Conservation (phyloP, 108 stramenopile genomes). For the Cylindrotheca closterium region DNA sequence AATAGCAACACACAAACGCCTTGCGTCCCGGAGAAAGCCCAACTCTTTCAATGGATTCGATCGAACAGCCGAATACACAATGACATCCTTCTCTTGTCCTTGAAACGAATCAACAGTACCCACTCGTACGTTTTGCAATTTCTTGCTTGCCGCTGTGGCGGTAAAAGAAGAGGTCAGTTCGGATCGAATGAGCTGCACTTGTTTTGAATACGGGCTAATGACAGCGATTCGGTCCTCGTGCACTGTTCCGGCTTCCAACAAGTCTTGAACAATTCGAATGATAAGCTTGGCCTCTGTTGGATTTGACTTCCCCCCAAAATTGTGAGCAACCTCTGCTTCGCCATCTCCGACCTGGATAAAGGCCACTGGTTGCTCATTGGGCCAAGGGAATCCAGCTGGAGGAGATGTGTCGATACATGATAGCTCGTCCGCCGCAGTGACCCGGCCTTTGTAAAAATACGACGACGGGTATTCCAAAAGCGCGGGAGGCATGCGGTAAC, state of each 20-base stretch:
- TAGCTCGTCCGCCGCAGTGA: constrained; percentile 31
- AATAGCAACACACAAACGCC: constrained; percentile 85
- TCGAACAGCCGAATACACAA: constrained; percentile 62
- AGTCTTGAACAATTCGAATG: constrained; percentile 32
- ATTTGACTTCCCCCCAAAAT: constrained; percentile 51
- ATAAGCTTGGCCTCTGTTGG: constrained; percentile 53
- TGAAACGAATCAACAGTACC: constrained; percentile 81
- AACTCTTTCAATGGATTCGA: constrained; percentile 55
- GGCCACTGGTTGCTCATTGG: constrained; percentile 47
- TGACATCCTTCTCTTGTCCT: constrained; percentile 75
- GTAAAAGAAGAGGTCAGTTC: constrained; percentile 24
- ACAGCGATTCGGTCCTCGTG: constrained; percentile 44
- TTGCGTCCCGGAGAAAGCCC: constrained; percentile 78
- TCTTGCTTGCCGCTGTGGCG: neutral
- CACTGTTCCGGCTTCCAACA: constrained; percentile 40
- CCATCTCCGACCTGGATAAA: constrained; percentile 50
- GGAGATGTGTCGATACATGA: constrained; percentile 3
- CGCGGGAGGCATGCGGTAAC: constrained; percentile 69
- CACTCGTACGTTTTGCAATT: constrained; percentile 40
- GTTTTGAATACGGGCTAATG: constrained; percentile 62
- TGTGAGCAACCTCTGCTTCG: constrained; percentile 41
- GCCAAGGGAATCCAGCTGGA: constrained; percentile 68
- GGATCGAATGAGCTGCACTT: constrained; percentile 51
- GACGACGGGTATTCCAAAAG: constrained; percentile 57
- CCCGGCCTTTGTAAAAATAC: constrained; percentile 64